Evolutionary conservation across 768 basidiomycete species (phyloP).

Genomic region (Amanita rimosa): DNA sequence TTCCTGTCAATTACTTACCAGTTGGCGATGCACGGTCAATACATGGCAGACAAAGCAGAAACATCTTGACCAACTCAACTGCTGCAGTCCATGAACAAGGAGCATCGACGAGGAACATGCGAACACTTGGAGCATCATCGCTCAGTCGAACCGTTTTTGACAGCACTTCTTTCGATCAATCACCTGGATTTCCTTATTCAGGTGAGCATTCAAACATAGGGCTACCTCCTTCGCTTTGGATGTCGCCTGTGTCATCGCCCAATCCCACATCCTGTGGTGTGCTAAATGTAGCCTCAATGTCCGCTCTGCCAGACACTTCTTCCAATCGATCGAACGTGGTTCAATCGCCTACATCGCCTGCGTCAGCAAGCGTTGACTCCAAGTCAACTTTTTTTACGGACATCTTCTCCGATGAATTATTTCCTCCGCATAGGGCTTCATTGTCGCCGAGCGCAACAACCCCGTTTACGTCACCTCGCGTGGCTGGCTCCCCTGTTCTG

Average conservation of each 20-base stretch:
- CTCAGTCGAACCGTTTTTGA: conserved; percentile 4
- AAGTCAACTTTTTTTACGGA: conserved; percentile 59
- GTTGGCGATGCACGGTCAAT: conserved; percentile 7
- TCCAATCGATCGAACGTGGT: conserved; percentile 24
- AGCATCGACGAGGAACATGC: background rate
- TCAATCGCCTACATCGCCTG: conserved; percentile 32
- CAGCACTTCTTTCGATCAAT: conserved; percentile 10
- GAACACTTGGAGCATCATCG: background rate
- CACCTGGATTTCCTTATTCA: conserved; percentile 18
- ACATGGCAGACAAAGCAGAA: conserved; percentile 1
- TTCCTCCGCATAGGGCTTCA: conserved; percentile 24
- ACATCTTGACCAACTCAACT: background rate
- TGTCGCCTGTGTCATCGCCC: conserved; percentile 55
- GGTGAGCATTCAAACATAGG: conserved; percentile 41
- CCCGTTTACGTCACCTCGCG: conserved; percentile 52
- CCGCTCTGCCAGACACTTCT: conserved; percentile 22
- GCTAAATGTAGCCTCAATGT: conserved; percentile 23
- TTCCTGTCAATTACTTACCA: background rate
- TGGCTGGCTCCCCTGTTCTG: conserved; percentile 62
- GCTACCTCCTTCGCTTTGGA: conserved; percentile 74
- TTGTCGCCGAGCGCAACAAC: conserved; percentile 33
- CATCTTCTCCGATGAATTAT: conserved; percentile 62
- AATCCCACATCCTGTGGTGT: conserved; percentile 28
- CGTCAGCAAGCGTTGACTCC: conserved; percentile 36
- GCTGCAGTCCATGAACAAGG: background rate